Base-by-base conservation (phyloP, 129 eudicot genomes). In the Flaveria robusta region DNA sequence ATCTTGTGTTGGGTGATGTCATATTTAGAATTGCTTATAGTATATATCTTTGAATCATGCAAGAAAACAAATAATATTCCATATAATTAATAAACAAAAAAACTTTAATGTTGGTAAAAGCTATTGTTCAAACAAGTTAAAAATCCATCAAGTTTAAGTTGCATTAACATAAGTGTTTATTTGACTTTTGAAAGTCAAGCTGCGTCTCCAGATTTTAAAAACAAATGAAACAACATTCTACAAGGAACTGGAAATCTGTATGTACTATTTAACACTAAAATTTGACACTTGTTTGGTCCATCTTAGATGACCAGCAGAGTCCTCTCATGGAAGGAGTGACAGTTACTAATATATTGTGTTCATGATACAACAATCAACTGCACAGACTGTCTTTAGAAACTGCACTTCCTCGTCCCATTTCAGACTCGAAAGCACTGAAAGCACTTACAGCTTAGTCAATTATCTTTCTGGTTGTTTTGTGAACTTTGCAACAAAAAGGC, bases 401-500 rank as follows among this genome's bases (percentile, higher is more conserved):
- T 19, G 22, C 52, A 12, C 71, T 66, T 39, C 26, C 47, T 26
- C 3, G 49, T 9, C 10, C 26, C 26, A 12, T 18, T 31, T n/a
- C 26, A n/a, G 71, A 39, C 49, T 66, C 66, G 14, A 11, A 60
- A 26, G 23, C 19, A 14, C 37, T 16, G 37, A 47, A 72, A 74
- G 77, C 23, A 7, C 58, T n/a, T 49, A 37, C 68, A 74, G 77
- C 66, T 79, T 39, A 9, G 41, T 76, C 20, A 1, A 16, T 68
- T 63, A 87, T 46, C 15, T 64, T 72, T 77, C 62, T 72, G 76
- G 19, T 79, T 89, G 23, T 78, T 91, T 95, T 52, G 88, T 89
- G 85, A 95, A 88, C 84, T 93, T 95, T 34, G 99, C 99, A 69
- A 95, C 83, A 74, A 95, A 95, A 71, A 95, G 93, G n/a, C 99